Evolutionary conservation across 805 yeast species (phyloP), one percentile per base, ranked within the genome.

Genomic region (Kuraishia ogatae): DNA sequence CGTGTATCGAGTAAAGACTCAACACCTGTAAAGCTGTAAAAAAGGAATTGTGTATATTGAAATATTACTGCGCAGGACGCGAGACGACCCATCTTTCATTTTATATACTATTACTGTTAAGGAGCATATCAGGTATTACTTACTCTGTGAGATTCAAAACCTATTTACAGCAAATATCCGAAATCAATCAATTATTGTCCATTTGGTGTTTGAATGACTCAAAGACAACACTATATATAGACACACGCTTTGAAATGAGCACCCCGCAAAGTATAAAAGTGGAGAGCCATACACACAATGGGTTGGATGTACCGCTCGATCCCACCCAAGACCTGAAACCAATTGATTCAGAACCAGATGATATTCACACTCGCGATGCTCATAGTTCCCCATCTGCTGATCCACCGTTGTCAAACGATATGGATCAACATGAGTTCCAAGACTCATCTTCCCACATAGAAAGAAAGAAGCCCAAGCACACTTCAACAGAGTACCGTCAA

Each of bases 241-340:
- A 26, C 29, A 26, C 29, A 5, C 29, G 29, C 29, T 6, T 26
- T 10, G 5, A 8, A 35, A 35, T 35, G 43, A 35, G 43, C 17
- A 8, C 43, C 29, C 29, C 29, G n/a, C 43, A 35, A 17, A 15
- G 4, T 35, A 11, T 35, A 10, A 35, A 35, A 11, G 43, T 35
- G 43, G n/a, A 35, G 13, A 35, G 10, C 10, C 5, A 5, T 10
- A 10, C 43, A 35, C 43, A 35, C 4, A 35, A 35, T 35, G 43
- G 43, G 17, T 7, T 35, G 7, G 43, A 35, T 47, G 55, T 49
- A 17, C 58, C 7, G 20, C 4, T 1, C 50, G 53, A 23, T 54
- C 60, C 23, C 51, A 50, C 13, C 29, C 50, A 5, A 48, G 49
- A 11, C 53, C 56, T 48, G 52, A 61, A 46, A 46, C 24, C 24